These are phyloP conservation scores for Trichoderma erinaceum DNA, from an alignment of 495 filamentous ascomycete species.

Conservation along the genomic window DNA sequence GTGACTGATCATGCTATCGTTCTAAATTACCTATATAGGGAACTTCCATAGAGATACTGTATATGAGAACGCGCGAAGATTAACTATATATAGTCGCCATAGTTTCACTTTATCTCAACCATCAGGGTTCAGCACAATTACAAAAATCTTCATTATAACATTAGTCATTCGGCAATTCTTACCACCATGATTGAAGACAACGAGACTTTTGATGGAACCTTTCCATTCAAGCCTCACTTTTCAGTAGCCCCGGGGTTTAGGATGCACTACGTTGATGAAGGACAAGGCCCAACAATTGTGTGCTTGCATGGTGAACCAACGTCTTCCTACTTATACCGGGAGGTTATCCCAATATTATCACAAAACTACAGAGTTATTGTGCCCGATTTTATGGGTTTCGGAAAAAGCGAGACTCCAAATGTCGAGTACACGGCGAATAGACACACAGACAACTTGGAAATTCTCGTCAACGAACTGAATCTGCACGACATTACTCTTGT, in stretches of 20 bases:
- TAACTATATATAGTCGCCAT: no score
- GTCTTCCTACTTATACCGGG: background rate
- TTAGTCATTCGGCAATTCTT: no score
- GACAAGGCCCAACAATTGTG: background rate
- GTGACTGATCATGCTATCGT: no score
- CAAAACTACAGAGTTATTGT: background rate
- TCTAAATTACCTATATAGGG: no score
- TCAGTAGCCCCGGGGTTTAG: background rate
- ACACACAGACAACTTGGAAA: background rate
- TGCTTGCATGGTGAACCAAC: background rate
- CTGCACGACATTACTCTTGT: background rate
- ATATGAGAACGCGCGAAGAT: no score
- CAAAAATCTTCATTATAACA: no score
- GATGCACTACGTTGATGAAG: background rate
- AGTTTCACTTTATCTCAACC: no score
- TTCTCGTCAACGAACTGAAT: background rate
- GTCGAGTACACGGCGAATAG: background rate
- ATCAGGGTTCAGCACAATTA: no score
- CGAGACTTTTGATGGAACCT: background rate
- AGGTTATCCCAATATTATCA: background rate
- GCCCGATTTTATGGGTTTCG: background rate
- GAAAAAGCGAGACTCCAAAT: background rate
- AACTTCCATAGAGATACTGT: no score
- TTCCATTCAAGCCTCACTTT: background rate
- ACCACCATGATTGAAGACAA: no score